Conservation (phyloP, 345 rosid species). For the Zanthoxylum bungeanum region DNA sequence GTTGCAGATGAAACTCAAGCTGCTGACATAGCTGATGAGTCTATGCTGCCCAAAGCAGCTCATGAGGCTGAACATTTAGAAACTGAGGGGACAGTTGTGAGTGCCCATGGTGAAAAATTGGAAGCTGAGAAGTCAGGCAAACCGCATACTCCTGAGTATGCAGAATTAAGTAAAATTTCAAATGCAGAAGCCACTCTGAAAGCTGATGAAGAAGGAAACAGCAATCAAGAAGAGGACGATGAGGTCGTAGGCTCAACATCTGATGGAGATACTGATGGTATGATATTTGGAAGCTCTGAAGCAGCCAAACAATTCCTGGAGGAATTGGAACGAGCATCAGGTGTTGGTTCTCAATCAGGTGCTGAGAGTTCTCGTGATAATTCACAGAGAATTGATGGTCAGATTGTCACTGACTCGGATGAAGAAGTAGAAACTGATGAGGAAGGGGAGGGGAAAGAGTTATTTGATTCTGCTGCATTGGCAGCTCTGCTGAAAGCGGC, state of each 20-base stretch:
- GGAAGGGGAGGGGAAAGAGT: conserved; percentile 77
- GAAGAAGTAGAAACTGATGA: conserved; percentile 85
- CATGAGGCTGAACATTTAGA: conserved; percentile 14
- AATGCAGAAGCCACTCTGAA: conserved; percentile 27
- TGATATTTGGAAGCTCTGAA: conserved; percentile 71
- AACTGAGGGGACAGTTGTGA: conserved; percentile 6
- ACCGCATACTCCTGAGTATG: conserved; percentile 6
- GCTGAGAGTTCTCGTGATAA: conserved; percentile 50
- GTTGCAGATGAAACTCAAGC: conserved; percentile 25
- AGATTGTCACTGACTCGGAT: conserved; percentile 83
- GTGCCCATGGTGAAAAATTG: neutral
- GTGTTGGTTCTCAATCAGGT: conserved; percentile 50
- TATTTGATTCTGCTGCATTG: conserved; percentile 87
- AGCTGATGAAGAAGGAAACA: conserved; percentile 37
- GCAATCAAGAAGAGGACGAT: conserved; percentile 26
- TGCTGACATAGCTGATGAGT: conserved; percentile 13
- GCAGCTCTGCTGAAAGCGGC: conserved; percentile 94
- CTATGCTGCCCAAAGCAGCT: conserved; percentile 13
- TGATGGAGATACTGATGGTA: conserved; percentile 63
- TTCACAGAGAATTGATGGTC: conserved; percentile 68
- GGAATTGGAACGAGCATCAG: conserved; percentile 64
- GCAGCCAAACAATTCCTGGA: conserved; percentile 84
- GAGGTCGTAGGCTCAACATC: conserved; percentile 45
- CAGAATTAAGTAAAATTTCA: conserved; percentile 16
- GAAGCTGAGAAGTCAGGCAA: conserved; percentile 20